Evolutionary conservation across 805 yeast genomes (phyloP), one percentile per base, ranked within the genome.

Genomic region (Wickerhamomyces canadensis): DNA sequence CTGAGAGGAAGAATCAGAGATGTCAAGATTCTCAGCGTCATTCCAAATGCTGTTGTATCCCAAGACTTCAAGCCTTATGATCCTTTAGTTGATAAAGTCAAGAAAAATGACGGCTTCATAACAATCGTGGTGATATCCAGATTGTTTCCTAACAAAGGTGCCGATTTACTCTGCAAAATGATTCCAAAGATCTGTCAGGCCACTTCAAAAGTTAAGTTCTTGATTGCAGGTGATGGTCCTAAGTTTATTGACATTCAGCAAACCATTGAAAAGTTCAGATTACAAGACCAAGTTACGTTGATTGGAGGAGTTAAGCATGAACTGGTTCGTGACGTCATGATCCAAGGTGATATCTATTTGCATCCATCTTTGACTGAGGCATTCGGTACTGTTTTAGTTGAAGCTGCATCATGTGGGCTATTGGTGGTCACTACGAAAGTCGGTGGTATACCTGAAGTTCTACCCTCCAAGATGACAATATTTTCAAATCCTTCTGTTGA

Each of bases 141-240:
- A 47, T 65, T 93, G 17, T 93, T 84, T 55, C 94, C 94, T n/a
- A 93, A 93, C 58, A 93, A 93, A 56, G 99, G 99, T 25, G 93
- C 95, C 0, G 98, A 89, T 53, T 65, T 93, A 16, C 62, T 93
- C 16, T 79, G 84, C 2, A 93, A 86, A 1, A 72, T 87, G 12
- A 83, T 93, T 17, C 99, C 99, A 0, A 65, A 78, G 28, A 78
- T 93, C 4, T 93, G 98, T 55, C 52, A 64, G 6, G 57, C 63
- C 13, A 73, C 78, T 37, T 69, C 74, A 1, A 72, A 76, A 14
- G 89, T 89, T 2, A 75, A 78, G 35, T 89, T 93, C 47, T 59
- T 91, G 3, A 78, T 93, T 32, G 99, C 97, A 4, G 99, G 99
- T 11, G 94, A 87, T 60, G 99, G 99, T 0, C 99, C 99, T 1